Evolutionary conservation across 352 stramenopile species (phyloP).

Genomic region (Globisporangium paroecandrum): DNA sequence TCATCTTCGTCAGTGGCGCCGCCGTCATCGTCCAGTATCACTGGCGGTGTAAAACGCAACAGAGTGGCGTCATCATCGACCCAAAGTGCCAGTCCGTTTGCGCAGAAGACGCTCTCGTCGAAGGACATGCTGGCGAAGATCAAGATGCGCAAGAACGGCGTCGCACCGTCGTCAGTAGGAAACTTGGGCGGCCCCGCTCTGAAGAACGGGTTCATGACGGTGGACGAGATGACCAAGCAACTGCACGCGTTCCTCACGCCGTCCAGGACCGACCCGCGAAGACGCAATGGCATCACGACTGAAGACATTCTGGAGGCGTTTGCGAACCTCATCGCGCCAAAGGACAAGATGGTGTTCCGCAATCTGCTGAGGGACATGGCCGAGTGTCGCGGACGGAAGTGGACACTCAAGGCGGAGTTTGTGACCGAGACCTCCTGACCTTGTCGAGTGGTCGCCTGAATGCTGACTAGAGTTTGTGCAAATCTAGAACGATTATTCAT

Average conservation of each 20-base stretch:
- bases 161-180: constrained; percentile 14
- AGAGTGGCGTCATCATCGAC: constrained; percentile 3
- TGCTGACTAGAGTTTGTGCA: neutral
- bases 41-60: neutral
- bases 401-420: constrained; percentile 72
- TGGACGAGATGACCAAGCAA: constrained; percentile 59
- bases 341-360: constrained; percentile 87
- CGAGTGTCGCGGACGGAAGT: constrained; percentile 58
- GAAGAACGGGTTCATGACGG: constrained; percentile 37
- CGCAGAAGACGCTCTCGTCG: constrained; percentile 39
- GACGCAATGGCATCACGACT: constrained; percentile 71
- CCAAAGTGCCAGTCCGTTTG: constrained; percentile 25
- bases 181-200: neutral
- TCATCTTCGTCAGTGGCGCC: constrained; percentile 12
- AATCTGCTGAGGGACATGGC: constrained; percentile 84
- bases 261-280: constrained; percentile 18
- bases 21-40: neutral
- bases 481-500: neutral
- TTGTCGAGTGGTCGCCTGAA: neutral
- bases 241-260: constrained; percentile 81
- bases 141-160: constrained; percentile 39
- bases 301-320: constrained; percentile 89
- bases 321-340: constrained; percentile 69
- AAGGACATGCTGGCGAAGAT: constrained; percentile 72
- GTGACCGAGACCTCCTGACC: constrained; percentile 5